Conservation (phyloP, 768 basidiomycete genomes). For the Baorangia bicolor region DNA sequence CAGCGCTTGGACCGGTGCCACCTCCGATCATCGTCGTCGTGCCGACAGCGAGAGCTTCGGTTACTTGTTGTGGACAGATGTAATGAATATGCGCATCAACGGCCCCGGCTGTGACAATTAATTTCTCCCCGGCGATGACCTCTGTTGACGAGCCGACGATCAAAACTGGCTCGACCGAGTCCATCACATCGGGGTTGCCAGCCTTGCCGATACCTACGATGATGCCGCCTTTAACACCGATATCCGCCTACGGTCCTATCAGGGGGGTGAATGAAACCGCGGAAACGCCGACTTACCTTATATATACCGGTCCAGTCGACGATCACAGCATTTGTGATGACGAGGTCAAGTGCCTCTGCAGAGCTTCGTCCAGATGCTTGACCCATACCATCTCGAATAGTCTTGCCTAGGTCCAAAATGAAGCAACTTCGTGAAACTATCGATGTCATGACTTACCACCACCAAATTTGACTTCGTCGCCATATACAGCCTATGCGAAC, state of each 20-base stretch:
- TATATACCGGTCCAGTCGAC: constrained; percentile 95
- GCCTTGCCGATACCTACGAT: constrained; percentile 95
- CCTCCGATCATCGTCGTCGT: constrained; percentile 96
- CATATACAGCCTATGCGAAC: constrained; percentile 68
- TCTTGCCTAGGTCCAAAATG: constrained; percentile 61
- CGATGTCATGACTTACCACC: constrained; percentile 55
- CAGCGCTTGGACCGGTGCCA: constrained; percentile 90
- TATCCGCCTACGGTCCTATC: constrained; percentile 68
- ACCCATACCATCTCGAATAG: constrained; percentile 96
- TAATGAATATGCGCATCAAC: constrained; percentile 93
- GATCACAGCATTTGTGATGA: constrained; percentile 94
- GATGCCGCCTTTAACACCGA: constrained; percentile 80
- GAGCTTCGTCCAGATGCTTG: constrained; percentile 77
- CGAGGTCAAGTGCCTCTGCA: constrained; percentile 74
- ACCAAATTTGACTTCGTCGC: constrained; percentile 98
- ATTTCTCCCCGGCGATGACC: constrained; percentile 92
- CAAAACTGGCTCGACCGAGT: constrained; percentile 66
- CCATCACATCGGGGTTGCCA: constrained; percentile 95
- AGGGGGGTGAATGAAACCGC: neutral
- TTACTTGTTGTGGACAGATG: constrained; percentile 92
- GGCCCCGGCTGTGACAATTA: constrained; percentile 91
- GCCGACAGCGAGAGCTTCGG: constrained; percentile 78
- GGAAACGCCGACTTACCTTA: constrained; percentile 54
- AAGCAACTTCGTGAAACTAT: neutral
- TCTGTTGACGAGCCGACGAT: constrained; percentile 91